A percentile compares a stretch with the other conserved stretches of the same genome.
These are phyloP conservation scores for Schizophyllum amplum DNA, from an alignment of 1,284 basidiomycete genomes.

Conservation along the genomic window DNA sequence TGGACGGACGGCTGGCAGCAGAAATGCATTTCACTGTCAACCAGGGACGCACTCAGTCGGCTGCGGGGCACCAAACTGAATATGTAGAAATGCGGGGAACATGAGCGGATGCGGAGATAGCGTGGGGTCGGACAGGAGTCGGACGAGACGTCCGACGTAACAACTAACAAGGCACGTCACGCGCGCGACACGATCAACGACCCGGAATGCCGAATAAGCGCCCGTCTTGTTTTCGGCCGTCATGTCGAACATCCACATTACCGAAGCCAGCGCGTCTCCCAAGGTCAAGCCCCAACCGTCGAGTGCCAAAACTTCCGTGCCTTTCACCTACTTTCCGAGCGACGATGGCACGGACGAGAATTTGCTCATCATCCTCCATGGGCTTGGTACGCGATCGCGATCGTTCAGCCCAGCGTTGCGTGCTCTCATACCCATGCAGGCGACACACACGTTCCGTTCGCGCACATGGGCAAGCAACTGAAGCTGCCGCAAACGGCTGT, in stretches of 20 bases:
- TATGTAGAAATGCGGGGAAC: background rate
- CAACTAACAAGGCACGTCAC: background rate
- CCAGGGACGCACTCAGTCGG: background rate
- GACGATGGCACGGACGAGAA: slow-evolving; percentile 84
- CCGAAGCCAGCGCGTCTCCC: slow-evolving; percentile 17
- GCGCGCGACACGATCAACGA: background rate
- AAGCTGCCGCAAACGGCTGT: slow-evolving; percentile 84
- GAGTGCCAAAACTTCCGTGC: slow-evolving; percentile 36
- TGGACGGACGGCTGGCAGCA: background rate
- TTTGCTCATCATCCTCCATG: slow-evolving; percentile 79
- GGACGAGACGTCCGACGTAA: no score
- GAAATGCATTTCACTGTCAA: no score
- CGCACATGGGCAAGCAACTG: slow-evolving; percentile 61
- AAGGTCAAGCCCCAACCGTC: slow-evolving; percentile 46
- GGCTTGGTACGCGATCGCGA: slow-evolving; percentile 55
- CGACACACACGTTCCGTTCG: slow-evolving; percentile 75
- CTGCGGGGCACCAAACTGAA: background rate
- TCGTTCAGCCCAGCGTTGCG: background rate
- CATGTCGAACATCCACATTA: slow-evolving; percentile 10
- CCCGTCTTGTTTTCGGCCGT: background rate
- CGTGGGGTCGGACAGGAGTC: background rate
- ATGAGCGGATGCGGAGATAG: background rate
- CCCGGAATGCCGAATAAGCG: background rate
- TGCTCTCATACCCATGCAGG: slow-evolving; percentile 35
- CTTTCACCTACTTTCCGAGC: slow-evolving; percentile 59